Evolutionary conservation across 805 yeast genomes (phyloP).

Genomic region (Ogataea nakhonphanomensis): DNA sequence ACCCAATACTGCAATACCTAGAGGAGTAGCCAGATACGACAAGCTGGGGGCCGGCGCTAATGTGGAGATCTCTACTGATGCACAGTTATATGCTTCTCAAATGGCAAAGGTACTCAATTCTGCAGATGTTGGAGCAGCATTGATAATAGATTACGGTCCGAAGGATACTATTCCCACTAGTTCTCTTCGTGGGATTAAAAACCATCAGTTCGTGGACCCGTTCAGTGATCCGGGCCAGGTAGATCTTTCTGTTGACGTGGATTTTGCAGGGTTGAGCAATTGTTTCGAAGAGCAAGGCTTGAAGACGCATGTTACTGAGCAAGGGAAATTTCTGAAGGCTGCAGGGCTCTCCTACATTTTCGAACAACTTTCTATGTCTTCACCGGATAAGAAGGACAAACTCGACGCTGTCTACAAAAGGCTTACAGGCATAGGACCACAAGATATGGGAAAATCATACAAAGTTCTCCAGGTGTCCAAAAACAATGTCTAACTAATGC

Average conservation of each 20-base stretch:
- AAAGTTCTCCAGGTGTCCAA: slow-evolving; percentile 47
- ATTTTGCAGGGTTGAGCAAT: slow-evolving; percentile 55
- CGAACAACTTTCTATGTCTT: slow-evolving; percentile 48
- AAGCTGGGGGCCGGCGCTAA: slow-evolving; percentile 53
- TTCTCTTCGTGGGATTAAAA: slow-evolving; percentile 67
- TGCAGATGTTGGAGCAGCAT: slow-evolving; percentile 53
- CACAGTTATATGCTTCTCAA: slow-evolving; percentile 53
- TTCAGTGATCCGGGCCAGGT: slow-evolving; percentile 74
- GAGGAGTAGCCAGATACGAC: slow-evolving; percentile 45
- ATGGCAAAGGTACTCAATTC: slow-evolving; percentile 41
- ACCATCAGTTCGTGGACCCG: slow-evolving; percentile 73
- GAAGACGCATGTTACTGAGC: slow-evolving; percentile 39
- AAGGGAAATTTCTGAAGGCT: slow-evolving; percentile 74
- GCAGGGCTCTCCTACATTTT: slow-evolving; percentile 74
- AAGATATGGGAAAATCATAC: slow-evolving; percentile 73
- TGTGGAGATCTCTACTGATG: slow-evolving; percentile 73
- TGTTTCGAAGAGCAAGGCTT: slow-evolving; percentile 30
- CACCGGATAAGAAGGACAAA: slow-evolving; percentile 44
- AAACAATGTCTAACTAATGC: neutral
- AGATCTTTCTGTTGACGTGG: slow-evolving; percentile 82
- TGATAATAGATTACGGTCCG: slow-evolving; percentile 79
- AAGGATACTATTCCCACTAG: slow-evolving; percentile 58
- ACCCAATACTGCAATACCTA: slow-evolving; percentile 57
- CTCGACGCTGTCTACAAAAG: slow-evolving; percentile 58
- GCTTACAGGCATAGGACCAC: slow-evolving; percentile 55